Conservation (phyloP, 768 basidiomycete genomes). For the Serendipita sp. region DNA sequence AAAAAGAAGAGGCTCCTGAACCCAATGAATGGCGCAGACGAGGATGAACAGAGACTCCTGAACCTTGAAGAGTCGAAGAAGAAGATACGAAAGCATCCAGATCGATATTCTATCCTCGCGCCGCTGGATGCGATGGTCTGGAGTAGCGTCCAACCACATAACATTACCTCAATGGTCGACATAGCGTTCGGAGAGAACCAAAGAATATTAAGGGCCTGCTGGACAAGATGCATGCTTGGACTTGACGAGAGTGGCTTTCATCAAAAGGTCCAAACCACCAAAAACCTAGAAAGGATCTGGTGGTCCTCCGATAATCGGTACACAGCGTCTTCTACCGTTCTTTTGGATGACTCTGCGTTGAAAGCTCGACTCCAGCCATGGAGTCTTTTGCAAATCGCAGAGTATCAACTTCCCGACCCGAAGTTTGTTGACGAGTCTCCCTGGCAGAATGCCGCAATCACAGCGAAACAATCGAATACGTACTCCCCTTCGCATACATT, state of each 20-base stretch:
- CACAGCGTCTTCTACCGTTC: conserved; percentile 30
- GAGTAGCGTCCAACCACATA: conserved; percentile 73
- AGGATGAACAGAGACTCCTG: not conserved
- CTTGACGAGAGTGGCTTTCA: conserved; percentile 42
- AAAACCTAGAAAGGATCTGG: conserved; percentile 62
- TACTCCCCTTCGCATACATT: not conserved
- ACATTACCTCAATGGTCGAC: conserved; percentile 57
- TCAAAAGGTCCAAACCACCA: conserved; percentile 44
- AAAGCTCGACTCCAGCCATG: conserved; percentile 57
- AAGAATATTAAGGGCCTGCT: conserved; percentile 35
- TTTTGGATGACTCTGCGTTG: conserved; percentile 35
- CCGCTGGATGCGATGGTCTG: conserved; percentile 82
- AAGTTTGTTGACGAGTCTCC: not conserved
- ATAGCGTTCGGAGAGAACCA: conserved; percentile 31
- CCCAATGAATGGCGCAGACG: not conserved
- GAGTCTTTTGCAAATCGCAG: conserved; percentile 63
- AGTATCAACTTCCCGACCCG: conserved; percentile 25
- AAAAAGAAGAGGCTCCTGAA: not conserved
- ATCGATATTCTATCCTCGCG: conserved; percentile 4
- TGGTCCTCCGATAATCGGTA: conserved; percentile 16
- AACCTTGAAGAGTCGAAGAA: not conserved
- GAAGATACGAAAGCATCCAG: not conserved
- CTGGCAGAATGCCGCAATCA: no score
- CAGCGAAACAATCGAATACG: not conserved
- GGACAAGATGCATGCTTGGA: conserved; percentile 68